Evolutionary conservation across 164 flowering plant species (phyloP).

Genomic region (Litsea cubeba): DNA sequence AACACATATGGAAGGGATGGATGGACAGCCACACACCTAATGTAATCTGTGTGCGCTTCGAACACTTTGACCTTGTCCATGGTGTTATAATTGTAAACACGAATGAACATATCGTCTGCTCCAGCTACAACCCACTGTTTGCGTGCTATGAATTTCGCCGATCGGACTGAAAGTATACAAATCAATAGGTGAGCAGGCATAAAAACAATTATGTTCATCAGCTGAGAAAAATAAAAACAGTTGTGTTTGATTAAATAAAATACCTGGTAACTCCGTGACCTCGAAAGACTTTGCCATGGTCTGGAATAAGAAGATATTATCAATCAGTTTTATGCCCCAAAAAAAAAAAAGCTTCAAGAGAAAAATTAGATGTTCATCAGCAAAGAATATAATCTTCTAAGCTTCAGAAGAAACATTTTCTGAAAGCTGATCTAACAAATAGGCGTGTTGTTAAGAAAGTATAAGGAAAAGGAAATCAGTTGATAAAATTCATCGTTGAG

Average conservation of each 20-base stretch:
- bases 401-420: background rate
- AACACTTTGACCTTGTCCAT: constrained; percentile 92
- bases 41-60: constrained; percentile 91
- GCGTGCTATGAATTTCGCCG: constrained; percentile 85
- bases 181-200: background rate
- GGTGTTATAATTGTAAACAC: constrained; percentile 95
- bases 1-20: constrained; percentile 86
- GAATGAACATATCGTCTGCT: constrained; percentile 93
- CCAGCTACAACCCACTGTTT: constrained; percentile 98
- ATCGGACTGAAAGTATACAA: constrained; percentile 58
- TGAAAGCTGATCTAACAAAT: constrained; percentile 3
- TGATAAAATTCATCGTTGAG: background rate
- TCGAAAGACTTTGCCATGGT: constrained; percentile 91
- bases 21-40: constrained; percentile 86
- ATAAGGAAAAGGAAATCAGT: background rate
- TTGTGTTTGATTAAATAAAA: background rate
- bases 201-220: background rate
- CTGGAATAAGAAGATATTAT: constrained; percentile 35
- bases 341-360: background rate
- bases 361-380: background rate
- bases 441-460: background rate
- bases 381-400: background rate
- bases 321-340: background rate
- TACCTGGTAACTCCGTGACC: constrained; percentile 94
- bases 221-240: background rate